Percentiles rank a stretch among this genome's conserved stretches.
Conservation (phyloP, 768 basidiomycete genomes). For the Boletellus sp. region DNA sequence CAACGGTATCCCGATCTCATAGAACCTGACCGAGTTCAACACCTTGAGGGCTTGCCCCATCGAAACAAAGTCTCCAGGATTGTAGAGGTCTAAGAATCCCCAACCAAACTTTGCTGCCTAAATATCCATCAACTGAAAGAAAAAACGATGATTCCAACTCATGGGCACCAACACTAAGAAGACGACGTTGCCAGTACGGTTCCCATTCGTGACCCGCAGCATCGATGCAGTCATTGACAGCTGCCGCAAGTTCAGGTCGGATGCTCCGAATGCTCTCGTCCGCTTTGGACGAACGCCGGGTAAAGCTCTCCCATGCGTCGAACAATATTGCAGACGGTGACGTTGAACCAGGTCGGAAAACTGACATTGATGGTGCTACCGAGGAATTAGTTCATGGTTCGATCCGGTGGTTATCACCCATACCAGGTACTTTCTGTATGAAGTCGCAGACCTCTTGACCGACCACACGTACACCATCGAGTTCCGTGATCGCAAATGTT, state of each 20-base stretch:
- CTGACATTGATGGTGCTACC: conserved; percentile 69
- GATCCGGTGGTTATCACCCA: conserved; percentile 14
- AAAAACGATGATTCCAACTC: neutral
- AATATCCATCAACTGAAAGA: neutral
- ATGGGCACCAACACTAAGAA: conserved; percentile 60
- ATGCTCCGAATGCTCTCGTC: conserved; percentile 91
- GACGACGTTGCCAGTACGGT: conserved; percentile 79
- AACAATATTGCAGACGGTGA: conserved; percentile 88
- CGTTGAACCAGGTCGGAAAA: conserved; percentile 91
- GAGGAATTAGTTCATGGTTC: neutral
- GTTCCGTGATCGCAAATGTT: conserved; percentile 77
- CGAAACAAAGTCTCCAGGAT: conserved; percentile 86
- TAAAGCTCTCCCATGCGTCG: conserved; percentile 90
- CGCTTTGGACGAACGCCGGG: conserved; percentile 79
- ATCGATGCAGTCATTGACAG: conserved; percentile 90
- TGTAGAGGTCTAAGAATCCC: conserved; percentile 88
- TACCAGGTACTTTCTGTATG: conserved; percentile 91
- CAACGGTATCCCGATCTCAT: conserved; percentile 90
- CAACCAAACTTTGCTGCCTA: conserved; percentile 97
- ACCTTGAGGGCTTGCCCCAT: conserved; percentile 94
- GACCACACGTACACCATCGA: conserved; percentile 85
- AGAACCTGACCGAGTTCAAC: conserved; percentile 86
- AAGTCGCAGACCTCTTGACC: conserved; percentile 80
- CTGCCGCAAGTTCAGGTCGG: conserved; percentile 76
- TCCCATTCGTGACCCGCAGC: conserved; percentile 94